These are phyloP conservation scores for Hemileia vastatrix DNA, from an alignment of 1,284 basidiomycete genomes.

Conservation along the genomic window DNA sequence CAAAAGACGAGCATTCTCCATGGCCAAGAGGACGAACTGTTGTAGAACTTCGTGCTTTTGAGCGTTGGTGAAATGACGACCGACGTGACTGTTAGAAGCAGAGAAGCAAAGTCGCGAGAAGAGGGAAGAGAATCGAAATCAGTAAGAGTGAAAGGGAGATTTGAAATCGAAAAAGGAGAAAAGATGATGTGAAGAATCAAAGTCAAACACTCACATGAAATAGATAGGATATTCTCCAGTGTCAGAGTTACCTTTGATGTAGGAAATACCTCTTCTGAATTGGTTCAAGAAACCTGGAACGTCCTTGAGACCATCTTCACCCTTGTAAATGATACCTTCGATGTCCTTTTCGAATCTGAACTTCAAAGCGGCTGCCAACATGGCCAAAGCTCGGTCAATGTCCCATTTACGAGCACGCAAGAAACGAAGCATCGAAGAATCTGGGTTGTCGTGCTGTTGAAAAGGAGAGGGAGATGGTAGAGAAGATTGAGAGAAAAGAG, in stretches of 20 bases:
- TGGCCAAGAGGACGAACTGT: conserved; percentile 41
- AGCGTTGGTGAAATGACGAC: conserved; percentile 40
- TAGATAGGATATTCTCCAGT: conserved; percentile 40
- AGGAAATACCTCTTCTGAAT: conserved; percentile 43
- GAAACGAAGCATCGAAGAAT: conserved; percentile 41
- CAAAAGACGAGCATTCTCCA: conserved; percentile 39
- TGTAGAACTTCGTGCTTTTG: conserved; percentile 44
- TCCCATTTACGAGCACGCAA: conserved; percentile 45
- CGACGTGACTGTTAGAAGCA: conserved; percentile 30
- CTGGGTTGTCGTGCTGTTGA: conserved; percentile 38
- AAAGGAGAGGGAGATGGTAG: too few species aligned
- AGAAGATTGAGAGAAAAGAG: too few species aligned
- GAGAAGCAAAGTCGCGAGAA: conserved; percentile 18
- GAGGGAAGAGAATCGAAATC: conserved; percentile 22
- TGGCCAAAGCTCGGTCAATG: conserved; percentile 41
- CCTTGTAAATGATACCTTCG: conserved; percentile 39
- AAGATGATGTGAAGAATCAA: conserved; percentile 12
- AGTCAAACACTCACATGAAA: conserved; percentile 29
- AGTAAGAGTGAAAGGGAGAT: conserved; percentile 19
- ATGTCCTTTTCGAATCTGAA: conserved; percentile 44
- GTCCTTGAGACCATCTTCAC: conserved; percentile 42
- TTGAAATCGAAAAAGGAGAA: conserved; percentile 19
- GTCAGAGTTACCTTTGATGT: conserved; percentile 41
- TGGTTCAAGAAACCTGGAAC: conserved; percentile 44
- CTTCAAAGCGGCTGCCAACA: conserved; percentile 41